These are phyloP conservation scores for Mycosphaerelloides madeirae DNA, from an alignment of 2,329 filamentous ascomycete species.

Conservation along the genomic window DNA sequence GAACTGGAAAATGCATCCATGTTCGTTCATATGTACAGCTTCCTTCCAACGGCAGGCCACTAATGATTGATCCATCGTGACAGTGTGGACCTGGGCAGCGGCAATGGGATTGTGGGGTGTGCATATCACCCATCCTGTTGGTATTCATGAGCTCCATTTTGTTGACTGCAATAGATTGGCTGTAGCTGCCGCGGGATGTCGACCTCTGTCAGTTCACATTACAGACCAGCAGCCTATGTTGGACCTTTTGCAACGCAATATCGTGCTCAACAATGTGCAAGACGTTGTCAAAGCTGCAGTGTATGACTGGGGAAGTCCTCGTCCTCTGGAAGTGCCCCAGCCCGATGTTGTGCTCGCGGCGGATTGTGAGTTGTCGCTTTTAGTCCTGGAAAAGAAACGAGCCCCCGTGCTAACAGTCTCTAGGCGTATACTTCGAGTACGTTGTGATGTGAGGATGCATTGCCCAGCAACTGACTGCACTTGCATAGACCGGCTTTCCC, in stretches of 20 bases:
- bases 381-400: too few species aligned
- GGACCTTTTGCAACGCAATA: constrained; percentile 79
- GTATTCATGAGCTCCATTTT: not conserved
- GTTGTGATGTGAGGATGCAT: too few species aligned
- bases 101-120: constrained; percentile 75
- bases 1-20: constrained; percentile 64
- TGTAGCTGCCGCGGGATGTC: constrained; percentile 51
- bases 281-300: constrained; percentile 61
- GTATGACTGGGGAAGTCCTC: constrained; percentile 67
- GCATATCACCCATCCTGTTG: constrained; percentile 7
- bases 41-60: constrained; percentile 6
- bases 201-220: constrained; percentile 62
- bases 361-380: constrained; percentile 55
- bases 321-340: constrained; percentile 43
- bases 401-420: too few species aligned
- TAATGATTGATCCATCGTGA: constrained; percentile 11
- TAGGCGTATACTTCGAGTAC: constrained; percentile 73
- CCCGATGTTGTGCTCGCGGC: constrained; percentile 79
- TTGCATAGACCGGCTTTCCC: constrained; percentile 67
- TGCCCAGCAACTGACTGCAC: too few species aligned
- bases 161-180: constrained; percentile 43
- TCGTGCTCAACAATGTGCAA: constrained; percentile 69
- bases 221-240: constrained; percentile 89
- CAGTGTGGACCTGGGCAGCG: constrained; percentile 87
- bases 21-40: constrained; percentile 50